Percentiles rank a stretch among this genome's conserved stretches.
phyloP scores from a whole-genome alignment of 495 filamentous ascomycete genomes.

The Aspergillus mulundensis region DNA sequence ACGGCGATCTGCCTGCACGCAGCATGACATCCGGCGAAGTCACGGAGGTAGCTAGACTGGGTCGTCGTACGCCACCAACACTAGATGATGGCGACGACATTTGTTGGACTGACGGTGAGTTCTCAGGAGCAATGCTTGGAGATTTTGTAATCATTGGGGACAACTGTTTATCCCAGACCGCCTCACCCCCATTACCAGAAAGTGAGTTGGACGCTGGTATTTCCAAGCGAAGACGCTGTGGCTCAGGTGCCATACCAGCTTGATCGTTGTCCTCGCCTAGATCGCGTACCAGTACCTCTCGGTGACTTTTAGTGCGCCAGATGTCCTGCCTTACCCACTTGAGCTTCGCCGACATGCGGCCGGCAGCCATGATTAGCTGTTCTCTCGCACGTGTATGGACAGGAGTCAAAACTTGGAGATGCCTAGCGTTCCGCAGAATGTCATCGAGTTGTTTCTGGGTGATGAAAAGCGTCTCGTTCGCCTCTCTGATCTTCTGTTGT shows the following conservation, averaged over 20 bases:
- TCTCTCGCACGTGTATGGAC: constrained; percentile 84
- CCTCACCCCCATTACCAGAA: neutral
- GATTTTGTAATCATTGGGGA: constrained; percentile 13
- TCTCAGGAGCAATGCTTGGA: neutral
- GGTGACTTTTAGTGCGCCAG: constrained; percentile 87
- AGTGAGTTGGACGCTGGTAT: constrained; percentile 12
- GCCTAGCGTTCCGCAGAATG: constrained; percentile 84
- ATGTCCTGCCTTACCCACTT: constrained; percentile 93
- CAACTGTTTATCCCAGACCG: constrained; percentile 6
- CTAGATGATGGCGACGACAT: constrained; percentile 19
- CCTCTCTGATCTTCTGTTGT: constrained; percentile 73
- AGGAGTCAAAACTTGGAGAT: constrained; percentile 83
- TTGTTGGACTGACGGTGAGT: constrained; percentile 12
- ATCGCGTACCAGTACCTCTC: constrained; percentile 80
- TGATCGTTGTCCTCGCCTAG: constrained; percentile 65
- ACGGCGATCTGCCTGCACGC: constrained; percentile 28
- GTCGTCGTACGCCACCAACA: constrained; percentile 29
- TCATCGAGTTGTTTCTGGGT: constrained; percentile 73
- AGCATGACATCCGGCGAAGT: constrained; percentile 28
- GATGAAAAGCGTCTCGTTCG: constrained; percentile 72
- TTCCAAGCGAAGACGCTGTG: constrained; percentile 17
- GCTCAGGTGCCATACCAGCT: constrained; percentile 19
- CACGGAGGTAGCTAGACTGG: constrained; percentile 34
- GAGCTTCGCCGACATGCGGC: constrained; percentile 78
- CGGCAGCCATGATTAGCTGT: constrained; percentile 77